phyloP scores from a whole-genome alignment of 106 monocot species.

The Agapanthus africanus region DNA sequence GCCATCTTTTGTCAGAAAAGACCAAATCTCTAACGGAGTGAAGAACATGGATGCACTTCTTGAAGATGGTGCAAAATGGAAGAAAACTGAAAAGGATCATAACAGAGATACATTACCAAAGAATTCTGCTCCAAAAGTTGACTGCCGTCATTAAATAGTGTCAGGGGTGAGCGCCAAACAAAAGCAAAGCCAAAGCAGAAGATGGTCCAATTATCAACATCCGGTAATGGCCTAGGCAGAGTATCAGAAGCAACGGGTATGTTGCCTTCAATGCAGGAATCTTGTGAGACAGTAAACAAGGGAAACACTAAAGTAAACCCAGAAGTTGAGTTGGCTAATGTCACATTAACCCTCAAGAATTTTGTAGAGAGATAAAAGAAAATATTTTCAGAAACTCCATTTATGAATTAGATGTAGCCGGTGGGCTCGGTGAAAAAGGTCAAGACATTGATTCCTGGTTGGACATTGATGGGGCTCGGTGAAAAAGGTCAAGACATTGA shows the following conservation, averaged over 20 bases:
- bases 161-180: conserved; percentile 65
- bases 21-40: conserved; percentile 23
- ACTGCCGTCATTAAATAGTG: conserved; percentile 39
- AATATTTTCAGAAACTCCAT: conserved; percentile 40
- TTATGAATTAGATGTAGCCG: conserved; percentile 50
- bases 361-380: conserved; percentile 43
- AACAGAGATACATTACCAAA: conserved; percentile 44
- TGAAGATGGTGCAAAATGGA: conserved; percentile 54
- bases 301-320: conserved; percentile 20
- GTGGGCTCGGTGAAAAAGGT: no score
- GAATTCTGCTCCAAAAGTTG: conserved; percentile 48
- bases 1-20: conserved; percentile 28
- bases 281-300: conserved; percentile 15
- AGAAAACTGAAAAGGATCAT: conserved; percentile 52
- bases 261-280: conserved; percentile 15
- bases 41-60: conserved; percentile 41
- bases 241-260: conserved; percentile 22
- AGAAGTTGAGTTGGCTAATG: conserved; percentile 16
- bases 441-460: no score
- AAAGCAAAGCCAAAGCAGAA: conserved; percentile 83
- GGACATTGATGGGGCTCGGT: no score
- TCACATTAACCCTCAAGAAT: conserved; percentile 12
- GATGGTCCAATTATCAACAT: conserved; percentile 58
- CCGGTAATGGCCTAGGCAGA: conserved; percentile 53
- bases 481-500: conserved; percentile 73